Conservation (phyloP, 1,139 yeast genomes). For the Debaryomyces udenii region DNA sequence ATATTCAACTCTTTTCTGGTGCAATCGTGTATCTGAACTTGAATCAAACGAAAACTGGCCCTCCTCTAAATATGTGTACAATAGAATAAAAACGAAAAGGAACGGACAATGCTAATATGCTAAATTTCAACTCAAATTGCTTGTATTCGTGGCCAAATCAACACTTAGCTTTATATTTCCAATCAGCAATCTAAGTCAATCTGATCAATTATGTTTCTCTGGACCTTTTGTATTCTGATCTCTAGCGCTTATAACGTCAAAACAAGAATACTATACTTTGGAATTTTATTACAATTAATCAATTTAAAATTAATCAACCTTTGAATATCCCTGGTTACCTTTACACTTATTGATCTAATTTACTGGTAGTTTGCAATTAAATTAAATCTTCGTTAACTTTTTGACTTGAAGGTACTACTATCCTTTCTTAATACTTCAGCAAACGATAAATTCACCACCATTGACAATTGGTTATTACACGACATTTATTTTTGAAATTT, state of each 20-base stretch:
- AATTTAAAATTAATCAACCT: conserved; percentile 2
- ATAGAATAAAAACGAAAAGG: conserved; percentile 5
- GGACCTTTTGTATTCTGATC: conserved; percentile 6
- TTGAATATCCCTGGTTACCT: neutral
- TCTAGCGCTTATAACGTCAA: conserved; percentile 5
- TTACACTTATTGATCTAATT: neutral
- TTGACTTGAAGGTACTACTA: neutral
- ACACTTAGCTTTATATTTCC: conserved; percentile 1
- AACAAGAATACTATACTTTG: conserved; percentile 3
- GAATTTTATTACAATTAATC: conserved; percentile 8
- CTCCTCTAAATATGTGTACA: conserved; percentile 4
- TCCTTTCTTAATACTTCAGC: conserved; percentile 9
- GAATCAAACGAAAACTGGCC: conserved; percentile 1
- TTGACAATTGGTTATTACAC: conserved; percentile 1
- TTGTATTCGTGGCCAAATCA: conserved; percentile 2
- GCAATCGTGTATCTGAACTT: neutral
- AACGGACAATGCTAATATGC: conserved; percentile 6
- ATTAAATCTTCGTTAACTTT: conserved; percentile 3
- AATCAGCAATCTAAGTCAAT: conserved; percentile 2
- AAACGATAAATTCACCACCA: conserved; percentile 8
- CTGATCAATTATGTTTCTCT: conserved; percentile 2
- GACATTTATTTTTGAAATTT: neutral
- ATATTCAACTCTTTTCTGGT: neutral
- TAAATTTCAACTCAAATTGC: conserved; percentile 1
- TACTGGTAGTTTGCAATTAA: conserved; percentile 1